Percentiles rank a stretch among this genome's conserved stretches.
Evolutionary conservation across 495 filamentous ascomycete genomes (phyloP).

Genomic region (Usnea hakonensis): DNA sequence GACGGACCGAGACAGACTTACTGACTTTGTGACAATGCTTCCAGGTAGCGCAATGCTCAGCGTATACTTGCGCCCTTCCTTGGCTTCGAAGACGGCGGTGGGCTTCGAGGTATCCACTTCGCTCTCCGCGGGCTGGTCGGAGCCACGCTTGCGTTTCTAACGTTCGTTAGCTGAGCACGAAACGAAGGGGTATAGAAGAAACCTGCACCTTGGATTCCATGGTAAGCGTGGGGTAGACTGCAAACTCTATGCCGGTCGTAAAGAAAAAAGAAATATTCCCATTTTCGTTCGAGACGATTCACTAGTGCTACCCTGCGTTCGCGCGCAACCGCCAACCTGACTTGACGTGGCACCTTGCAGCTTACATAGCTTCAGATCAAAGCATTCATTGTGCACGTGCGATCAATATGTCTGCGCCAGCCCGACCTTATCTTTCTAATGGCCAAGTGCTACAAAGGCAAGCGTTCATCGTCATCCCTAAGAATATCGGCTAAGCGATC

Average conservation of each 20-base stretch:
- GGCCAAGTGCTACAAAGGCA: conserved; percentile 26
- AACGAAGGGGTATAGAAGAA: background rate
- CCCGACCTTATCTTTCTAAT: conserved; percentile 23
- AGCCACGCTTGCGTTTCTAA: conserved; percentile 17
- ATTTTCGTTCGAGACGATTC: background rate
- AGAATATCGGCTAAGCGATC: background rate
- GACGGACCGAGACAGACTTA: background rate
- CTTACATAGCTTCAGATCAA: background rate
- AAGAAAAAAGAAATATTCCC: background rate
- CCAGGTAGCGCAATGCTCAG: conserved; percentile 52
- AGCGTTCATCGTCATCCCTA: background rate
- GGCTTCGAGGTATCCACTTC: conserved; percentile 47
- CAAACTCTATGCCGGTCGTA: background rate
- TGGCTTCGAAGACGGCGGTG: conserved; percentile 47
- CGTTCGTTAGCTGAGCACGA: background rate
- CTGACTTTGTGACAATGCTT: conserved; percentile 51
- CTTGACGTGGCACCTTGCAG: background rate
- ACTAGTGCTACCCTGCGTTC: conserved; percentile 3
- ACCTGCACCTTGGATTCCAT: conserved; percentile 11
- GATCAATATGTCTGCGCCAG: conserved; percentile 20
- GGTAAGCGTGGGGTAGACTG: background rate
- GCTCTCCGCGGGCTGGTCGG: background rate
- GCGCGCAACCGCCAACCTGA: background rate
- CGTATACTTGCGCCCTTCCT: conserved; percentile 40
- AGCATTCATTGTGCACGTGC: background rate